Percentiles rank a stretch among this genome's conserved stretches.
Evolutionary conservation across 345 rosid genomes (phyloP).

Genomic region (Eucalyptus coolabah): DNA sequence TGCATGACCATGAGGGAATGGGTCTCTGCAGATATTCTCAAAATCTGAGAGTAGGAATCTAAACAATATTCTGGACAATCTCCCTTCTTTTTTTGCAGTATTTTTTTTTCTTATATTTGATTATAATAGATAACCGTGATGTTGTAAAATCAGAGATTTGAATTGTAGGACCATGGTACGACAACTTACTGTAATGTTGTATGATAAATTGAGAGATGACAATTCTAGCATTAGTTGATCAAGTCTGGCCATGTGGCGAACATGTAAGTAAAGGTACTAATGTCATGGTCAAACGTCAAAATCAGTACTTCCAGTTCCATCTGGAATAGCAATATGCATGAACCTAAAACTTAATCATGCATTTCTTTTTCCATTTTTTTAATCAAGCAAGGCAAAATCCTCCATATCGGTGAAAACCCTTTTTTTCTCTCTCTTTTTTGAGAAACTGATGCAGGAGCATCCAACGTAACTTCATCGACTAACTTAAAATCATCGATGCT

Average conservation of each 20-base stretch:
- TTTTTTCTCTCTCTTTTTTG: neutral
- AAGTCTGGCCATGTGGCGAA: neutral
- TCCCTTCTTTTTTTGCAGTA: rapidly evolving
- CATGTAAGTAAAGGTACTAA: neutral
- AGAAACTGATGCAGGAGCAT: neutral
- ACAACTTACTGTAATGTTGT: neutral
- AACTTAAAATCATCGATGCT: too few relatives aligned
- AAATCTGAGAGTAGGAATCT: neutral
- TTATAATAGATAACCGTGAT: neutral
- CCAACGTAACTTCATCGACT: too few relatives aligned
- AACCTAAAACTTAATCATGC: neutral
- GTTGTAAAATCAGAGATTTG: neutral
- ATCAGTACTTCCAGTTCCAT: neutral
- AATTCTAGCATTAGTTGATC: neutral
- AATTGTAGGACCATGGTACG: neutral
- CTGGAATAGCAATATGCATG: neutral
- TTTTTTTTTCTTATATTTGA: neutral
- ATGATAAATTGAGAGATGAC: neutral
- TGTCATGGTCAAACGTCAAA: neutral
- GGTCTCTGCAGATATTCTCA: neutral
- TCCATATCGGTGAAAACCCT: neutral
- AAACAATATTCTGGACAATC: neutral
- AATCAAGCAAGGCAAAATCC: neutral
- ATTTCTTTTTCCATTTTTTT: neutral
- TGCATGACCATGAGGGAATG: neutral